A percentile compares a stretch with the other conserved stretches of the same genome.
Conservation (phyloP, 2,329 filamentous ascomycete genomes). For the Daldinia eschscholtzii region DNA sequence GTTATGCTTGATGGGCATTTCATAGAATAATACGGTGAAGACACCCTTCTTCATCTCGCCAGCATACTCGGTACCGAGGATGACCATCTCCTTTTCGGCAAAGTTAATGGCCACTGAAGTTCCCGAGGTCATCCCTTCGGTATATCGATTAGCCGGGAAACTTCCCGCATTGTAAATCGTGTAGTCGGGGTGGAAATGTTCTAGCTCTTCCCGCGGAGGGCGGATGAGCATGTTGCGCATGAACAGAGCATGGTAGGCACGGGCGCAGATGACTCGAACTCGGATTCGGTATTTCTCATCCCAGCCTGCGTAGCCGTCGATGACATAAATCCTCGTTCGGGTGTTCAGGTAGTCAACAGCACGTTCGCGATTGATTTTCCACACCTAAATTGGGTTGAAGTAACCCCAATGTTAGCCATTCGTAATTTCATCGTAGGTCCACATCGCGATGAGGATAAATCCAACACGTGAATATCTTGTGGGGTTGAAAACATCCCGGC, state of each 20-base stretch:
- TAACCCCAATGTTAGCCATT: constrained; percentile 20
- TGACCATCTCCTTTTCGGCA: constrained; percentile 99
- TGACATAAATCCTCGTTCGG: constrained; percentile 96
- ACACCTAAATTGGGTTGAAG: constrained; percentile 74
- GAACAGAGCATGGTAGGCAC: constrained; percentile 99
- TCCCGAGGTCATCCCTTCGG: constrained; percentile 97
- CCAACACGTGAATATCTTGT: constrained; percentile 30
- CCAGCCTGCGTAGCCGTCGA: constrained; percentile 98
- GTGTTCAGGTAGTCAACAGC: constrained; percentile 99
- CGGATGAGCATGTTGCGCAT: constrained; percentile 99
- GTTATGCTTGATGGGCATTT: constrained; percentile 99
- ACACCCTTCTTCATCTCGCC: constrained; percentile 98
- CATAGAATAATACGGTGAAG: constrained; percentile 99
- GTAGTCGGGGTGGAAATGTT: constrained; percentile 99
- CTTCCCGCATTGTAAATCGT: constrained; percentile 99
- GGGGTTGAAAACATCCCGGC: constrained; percentile 27
- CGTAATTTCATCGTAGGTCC: neutral
- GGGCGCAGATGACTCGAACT: constrained; percentile 97
- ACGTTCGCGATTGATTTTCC: constrained; percentile 99
- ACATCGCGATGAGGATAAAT: constrained; percentile 20
- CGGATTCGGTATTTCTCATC: constrained; percentile 98
- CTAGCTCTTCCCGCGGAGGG: constrained; percentile 88
- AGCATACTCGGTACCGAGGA: constrained; percentile 98
- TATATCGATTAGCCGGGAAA: constrained; percentile 98
- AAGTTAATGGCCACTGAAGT: constrained; percentile 99